Evolutionary conservation across 2,329 filamentous ascomycete species (phyloP).

Genomic region (Penicillium italicum): DNA sequence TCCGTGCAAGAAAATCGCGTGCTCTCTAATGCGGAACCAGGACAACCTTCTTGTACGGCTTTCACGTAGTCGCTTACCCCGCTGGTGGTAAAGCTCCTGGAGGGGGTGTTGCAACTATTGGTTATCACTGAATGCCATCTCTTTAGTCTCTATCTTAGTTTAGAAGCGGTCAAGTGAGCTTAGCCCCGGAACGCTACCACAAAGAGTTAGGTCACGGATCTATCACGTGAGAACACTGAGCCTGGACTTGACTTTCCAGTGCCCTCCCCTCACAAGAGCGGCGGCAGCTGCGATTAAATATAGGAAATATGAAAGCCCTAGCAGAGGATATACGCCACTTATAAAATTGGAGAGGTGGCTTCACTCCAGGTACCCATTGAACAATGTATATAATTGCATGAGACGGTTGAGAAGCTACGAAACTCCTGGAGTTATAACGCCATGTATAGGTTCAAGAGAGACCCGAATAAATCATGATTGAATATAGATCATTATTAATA

Average conservation of each 20-base stretch:
- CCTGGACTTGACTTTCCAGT: not conserved
- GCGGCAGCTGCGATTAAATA: not conserved
- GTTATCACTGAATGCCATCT: not conserved
- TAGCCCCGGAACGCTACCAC: not conserved
- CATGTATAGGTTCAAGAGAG: not conserved
- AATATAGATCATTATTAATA: constrained; percentile 4
- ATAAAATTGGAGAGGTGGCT: not conserved
- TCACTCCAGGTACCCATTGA: not conserved
- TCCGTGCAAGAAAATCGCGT: not conserved
- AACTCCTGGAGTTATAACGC: not conserved
- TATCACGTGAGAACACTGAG: not conserved
- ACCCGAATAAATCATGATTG: not conserved
- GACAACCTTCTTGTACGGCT: not conserved
- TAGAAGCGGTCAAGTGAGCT: not conserved
- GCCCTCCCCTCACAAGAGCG: not conserved
- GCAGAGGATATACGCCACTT: not conserved
- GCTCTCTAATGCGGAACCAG: not conserved
- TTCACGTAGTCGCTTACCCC: not conserved
- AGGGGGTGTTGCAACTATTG: not conserved
- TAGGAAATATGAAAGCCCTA: not conserved
- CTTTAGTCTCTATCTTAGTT: not conserved
- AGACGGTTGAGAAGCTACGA: not conserved
- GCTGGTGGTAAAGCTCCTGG: not conserved
- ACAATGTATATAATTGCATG: not conserved
- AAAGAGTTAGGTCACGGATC: not conserved